Conservation (phyloP, 2,329 filamentous ascomycete genomes). For the Colletotrichum musae region DNA sequence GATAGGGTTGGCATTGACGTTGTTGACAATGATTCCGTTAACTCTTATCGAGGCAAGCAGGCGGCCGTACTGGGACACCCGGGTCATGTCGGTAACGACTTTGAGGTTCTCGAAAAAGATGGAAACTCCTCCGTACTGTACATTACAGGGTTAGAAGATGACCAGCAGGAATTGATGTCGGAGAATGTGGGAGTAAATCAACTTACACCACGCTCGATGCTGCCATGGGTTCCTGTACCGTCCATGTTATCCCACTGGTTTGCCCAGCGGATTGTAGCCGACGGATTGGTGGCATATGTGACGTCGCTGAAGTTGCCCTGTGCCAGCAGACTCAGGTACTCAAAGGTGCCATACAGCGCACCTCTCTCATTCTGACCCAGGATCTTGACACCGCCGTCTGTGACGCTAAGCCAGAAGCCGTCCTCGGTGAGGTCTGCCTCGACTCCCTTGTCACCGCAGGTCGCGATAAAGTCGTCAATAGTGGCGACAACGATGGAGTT, state of each 20-base stretch:
- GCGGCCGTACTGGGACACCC: conserved; percentile 74
- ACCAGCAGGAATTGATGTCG: neutral
- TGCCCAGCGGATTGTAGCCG: conserved; percentile 76
- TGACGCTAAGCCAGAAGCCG: conserved; percentile 73
- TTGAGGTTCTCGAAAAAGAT: conserved; percentile 76
- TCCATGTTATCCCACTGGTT: conserved; percentile 83
- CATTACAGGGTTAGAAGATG: neutral
- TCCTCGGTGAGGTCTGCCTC: conserved; percentile 62
- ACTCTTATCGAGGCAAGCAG: conserved; percentile 76
- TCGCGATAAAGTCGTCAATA: conserved; percentile 43
- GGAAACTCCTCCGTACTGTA: conserved; percentile 72
- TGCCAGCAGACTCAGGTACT: conserved; percentile 76
- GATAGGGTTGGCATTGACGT: conserved; percentile 77
- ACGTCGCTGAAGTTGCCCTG: conserved; percentile 64
- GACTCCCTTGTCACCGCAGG: conserved; percentile 60
- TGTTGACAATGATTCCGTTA: conserved; percentile 79
- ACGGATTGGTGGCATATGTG: conserved; percentile 67
- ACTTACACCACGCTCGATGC: conserved; percentile 71
- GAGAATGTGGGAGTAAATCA: neutral
- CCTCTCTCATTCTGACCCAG: conserved; percentile 77
- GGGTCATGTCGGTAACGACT: conserved; percentile 71
- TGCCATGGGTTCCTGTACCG: conserved; percentile 55
- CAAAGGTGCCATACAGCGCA: conserved; percentile 78
- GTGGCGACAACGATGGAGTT: conserved; percentile 44
- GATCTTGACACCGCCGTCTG: conserved; percentile 66